Base-by-base conservation (phyloP, 2,329 filamentous ascomycete species). In the Knufia petricola region DNA sequence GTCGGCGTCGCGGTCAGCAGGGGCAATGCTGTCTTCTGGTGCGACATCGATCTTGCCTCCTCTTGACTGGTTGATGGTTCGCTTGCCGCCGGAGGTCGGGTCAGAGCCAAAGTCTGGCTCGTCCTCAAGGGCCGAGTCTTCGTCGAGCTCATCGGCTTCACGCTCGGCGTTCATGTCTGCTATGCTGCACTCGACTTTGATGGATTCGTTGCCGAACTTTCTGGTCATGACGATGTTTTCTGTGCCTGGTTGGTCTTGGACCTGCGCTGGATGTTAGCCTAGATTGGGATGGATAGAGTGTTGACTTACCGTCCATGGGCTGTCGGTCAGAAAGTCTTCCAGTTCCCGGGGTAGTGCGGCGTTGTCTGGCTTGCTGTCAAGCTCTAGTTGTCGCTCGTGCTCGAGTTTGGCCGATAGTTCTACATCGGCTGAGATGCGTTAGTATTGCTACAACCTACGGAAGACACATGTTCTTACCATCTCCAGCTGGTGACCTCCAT, bases 321-420 rank as follows among this genome's bases (percentile, higher is more conserved):
- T 82, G 71, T 87, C 90, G 63, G 90, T 81, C 41, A 95, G 70
- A 69, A 94, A 95, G 66, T 92, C 86, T 70, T 87, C 83, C 66
- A 95, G 78, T 65, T 82, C 85, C 55, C 81, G 76, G 34, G 87
- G 84, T 57, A 85, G 70, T 56, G 85, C 78, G 61, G 86, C 79
- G 53, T 78, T 75, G 57, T 82, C 76, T 30, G 41, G 41, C 69
- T 84, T 82, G 69, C 88, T 82, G 63, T 89, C 82, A 61, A 81
- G 79, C 76, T 96, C 92, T 63, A 94, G 81, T 66, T 81, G 72
- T 57, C 94, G 75, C 73, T 95, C 89, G 63, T 80, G 82, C 57
- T 86, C 79, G 43, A 98, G 79, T 78, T 96, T 96, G 51, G 81
- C 79, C 34, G 82, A 78, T 47, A 98, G 81, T 70, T 95, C 87